Percentiles rank a stretch among this genome's conserved stretches.
Evolutionary conservation across 2,329 filamentous ascomycete species (phyloP).

Genomic region (Trichoderma aggressivum): DNA sequence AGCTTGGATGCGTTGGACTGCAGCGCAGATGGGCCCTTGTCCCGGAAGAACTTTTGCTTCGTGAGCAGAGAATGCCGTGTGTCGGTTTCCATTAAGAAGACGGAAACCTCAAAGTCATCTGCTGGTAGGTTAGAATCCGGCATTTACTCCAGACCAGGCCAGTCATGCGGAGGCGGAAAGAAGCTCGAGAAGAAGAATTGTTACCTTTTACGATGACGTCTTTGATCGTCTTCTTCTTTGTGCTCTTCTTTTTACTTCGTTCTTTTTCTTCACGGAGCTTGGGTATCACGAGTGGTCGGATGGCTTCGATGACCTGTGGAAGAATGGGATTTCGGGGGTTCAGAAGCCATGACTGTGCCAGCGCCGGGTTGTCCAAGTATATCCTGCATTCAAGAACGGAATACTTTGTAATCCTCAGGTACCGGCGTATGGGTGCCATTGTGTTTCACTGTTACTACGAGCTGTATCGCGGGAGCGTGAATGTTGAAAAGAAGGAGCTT

Average conservation of each 20-base stretch:
- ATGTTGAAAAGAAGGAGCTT: neutral
- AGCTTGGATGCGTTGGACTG: slow-evolving; percentile 62
- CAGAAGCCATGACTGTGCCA: slow-evolving; percentile 80
- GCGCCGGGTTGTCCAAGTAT: slow-evolving; percentile 86
- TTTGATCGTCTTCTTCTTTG: slow-evolving; percentile 78
- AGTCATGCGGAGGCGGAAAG: neutral
- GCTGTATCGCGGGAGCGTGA: neutral
- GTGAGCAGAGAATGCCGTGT: slow-evolving; percentile 82
- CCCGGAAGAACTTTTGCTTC: slow-evolving; percentile 75
- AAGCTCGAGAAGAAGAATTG: neutral
- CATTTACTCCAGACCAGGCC: neutral
- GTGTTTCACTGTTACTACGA: neutral
- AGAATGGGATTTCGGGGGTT: slow-evolving; percentile 73
- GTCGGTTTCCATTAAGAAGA: slow-evolving; percentile 84
- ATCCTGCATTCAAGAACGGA: slow-evolving; percentile 96
- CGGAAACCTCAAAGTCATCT: slow-evolving; percentile 95
- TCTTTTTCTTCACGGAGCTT: slow-evolving; percentile 86
- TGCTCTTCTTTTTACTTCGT: slow-evolving; percentile 55
- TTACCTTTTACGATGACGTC: slow-evolving; percentile 80
- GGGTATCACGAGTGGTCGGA: slow-evolving; percentile 81
- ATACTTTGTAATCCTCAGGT: slow-evolving; percentile 86
- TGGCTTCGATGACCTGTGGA: slow-evolving; percentile 76
- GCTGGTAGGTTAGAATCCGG: slow-evolving; percentile 23
- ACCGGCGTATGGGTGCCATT: slow-evolving; percentile 87
- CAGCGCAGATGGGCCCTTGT: slow-evolving; percentile 51